Evolutionary conservation across 2,329 filamentous ascomycete species (phyloP).

Genomic region (Fusarium acutatum): DNA sequence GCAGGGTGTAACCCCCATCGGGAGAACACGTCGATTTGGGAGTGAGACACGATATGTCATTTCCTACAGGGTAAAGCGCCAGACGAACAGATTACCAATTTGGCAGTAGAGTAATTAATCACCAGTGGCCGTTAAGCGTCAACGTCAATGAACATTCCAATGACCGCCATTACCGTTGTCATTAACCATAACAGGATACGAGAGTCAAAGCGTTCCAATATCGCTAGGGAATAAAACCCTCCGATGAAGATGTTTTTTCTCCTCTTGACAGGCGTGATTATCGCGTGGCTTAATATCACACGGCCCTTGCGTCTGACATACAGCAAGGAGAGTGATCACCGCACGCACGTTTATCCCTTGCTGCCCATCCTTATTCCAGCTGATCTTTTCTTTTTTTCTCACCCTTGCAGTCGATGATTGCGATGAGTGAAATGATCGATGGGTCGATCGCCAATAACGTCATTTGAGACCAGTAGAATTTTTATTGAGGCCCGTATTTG

Average conservation of each 20-base stretch:
- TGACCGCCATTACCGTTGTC: not conserved
- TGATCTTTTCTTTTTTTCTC: not conserved
- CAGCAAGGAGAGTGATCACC: not conserved
- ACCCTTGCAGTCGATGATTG: not conserved
- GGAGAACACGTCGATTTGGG: not conserved
- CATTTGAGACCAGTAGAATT: not conserved
- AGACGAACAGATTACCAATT: not conserved
- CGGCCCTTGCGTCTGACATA: not conserved
- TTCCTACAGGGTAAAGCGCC: not conserved
- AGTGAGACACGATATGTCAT: constrained; percentile 1
- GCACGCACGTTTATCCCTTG: not conserved
- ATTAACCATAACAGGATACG: not conserved
- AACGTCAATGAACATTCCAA: not conserved
- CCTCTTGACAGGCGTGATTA: not conserved
- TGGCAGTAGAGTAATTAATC: not conserved
- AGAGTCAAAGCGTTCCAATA: not conserved
- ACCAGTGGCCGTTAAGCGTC: not conserved
- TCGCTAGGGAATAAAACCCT: not conserved
- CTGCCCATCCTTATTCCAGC: not conserved
- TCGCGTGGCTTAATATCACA: not conserved
- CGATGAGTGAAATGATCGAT: not conserved
- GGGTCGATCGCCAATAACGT: not conserved
- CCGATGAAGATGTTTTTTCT: not conserved
- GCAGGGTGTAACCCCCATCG: not conserved
- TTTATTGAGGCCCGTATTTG: not conserved